Evolutionary conservation across 208 protist species (phyloP), one percentile per base, ranked within the genome.

Genomic region (Acanthamoeba healyi): DNA sequence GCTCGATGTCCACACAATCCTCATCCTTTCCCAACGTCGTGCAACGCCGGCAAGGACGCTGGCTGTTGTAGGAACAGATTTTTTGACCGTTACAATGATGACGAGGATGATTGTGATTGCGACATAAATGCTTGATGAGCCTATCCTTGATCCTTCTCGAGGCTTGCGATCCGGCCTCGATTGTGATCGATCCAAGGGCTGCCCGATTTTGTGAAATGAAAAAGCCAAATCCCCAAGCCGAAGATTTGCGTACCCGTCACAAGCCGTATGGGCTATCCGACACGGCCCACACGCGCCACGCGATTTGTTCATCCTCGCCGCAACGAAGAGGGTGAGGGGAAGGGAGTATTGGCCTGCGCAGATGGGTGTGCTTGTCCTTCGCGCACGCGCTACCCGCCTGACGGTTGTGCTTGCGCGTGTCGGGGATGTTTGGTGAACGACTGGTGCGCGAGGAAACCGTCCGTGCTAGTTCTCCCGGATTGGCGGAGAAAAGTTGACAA

Each of bases 1-100:
- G 77, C 44, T 86, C 77, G 4, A 86, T 86, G 29, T 86, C 77
- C n/a, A 86, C 44, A 22, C 77, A 86, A 15, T 86, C 77, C 44
- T 58, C 77, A 49, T 86, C 77, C 26, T 86, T 86, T 6, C 44
- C 77, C 44, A 86, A 40, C 9, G 77, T 86, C 4, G 44, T 42
- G 38, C 77, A 86, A 12, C 77, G 77, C n/a, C 77, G 40, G 29
- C 77, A 86, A 61, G 77, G 77, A 15, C 77, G 77, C 12, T 86
- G 77, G 34, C 77, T 86, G 44, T 86, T 4, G 5, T 82, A 29
- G 29, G 36, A 9, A 38, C 7, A 46, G 10, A 34, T 26, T 70
- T 10, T n/a, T n/a, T n/a, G n/a, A n/a, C n/a, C n/a, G n/a, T n/a
- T n/a, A 70, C 38, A 82, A n/a, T 17, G 46, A 58, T 86, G n/a